A percentile compares a stretch with the other conserved stretches of the same genome.
phyloP scores from a whole-genome alignment of 768 basidiomycete species.

The Mycena belliarum region DNA sequence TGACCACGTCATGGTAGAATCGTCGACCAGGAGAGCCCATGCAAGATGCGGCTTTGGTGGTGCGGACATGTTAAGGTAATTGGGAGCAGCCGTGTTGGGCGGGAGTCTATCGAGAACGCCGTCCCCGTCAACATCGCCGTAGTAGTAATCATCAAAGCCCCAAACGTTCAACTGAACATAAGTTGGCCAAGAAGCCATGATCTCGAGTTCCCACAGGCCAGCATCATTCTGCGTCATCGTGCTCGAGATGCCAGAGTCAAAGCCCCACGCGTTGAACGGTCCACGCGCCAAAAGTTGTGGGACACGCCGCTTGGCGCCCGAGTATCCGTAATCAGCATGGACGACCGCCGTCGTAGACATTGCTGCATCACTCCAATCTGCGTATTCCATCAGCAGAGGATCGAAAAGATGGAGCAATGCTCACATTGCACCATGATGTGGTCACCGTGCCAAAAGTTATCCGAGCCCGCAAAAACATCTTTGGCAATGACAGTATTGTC shows the following conservation, averaged over 20 bases:
- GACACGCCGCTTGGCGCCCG: conserved; percentile 63
- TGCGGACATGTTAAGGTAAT: conserved; percentile 89
- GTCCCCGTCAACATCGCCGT: conserved; percentile 87
- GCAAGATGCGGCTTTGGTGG: conserved; percentile 87
- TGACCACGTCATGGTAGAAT: conserved; percentile 73
- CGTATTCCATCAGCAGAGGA: neutral
- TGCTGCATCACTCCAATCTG: conserved; percentile 79
- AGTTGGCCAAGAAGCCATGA: conserved; percentile 90
- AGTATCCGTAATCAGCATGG: conserved; percentile 74
- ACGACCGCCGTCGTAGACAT: conserved; percentile 65
- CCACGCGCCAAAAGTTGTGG: conserved; percentile 89
- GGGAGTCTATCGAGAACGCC: conserved; percentile 89
- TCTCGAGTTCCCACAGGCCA: conserved; percentile 80
- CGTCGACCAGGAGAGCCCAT: conserved; percentile 83
- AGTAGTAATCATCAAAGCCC: conserved; percentile 90
- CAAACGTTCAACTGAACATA: conserved; percentile 90
- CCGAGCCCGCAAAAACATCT: conserved; percentile 49
- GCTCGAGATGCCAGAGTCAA: conserved; percentile 76
- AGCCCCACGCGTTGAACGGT: conserved; percentile 91
- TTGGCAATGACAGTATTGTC: conserved; percentile 64
- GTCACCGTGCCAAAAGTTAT: conserved; percentile 75
- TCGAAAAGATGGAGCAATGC: conserved; percentile 27
- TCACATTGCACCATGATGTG: conserved; percentile 90
- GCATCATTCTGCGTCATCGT: conserved; percentile 65
- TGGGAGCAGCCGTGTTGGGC: conserved; percentile 82